A percentile compares a stretch with the other conserved stretches of the same genome.
Conservation (phyloP, 768 basidiomycete genomes). For the Ramaria sp. region DNA sequence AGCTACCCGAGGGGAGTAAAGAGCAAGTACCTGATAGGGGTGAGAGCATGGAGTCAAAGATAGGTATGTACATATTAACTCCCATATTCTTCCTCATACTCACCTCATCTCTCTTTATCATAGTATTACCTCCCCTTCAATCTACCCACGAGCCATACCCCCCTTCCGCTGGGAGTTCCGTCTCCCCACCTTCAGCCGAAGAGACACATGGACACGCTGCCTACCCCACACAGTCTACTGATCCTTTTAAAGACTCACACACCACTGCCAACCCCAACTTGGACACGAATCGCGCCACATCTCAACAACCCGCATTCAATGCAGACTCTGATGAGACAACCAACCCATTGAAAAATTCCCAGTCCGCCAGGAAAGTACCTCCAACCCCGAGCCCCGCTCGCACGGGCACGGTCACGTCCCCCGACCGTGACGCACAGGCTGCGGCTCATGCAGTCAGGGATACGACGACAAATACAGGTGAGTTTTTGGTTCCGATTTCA, state of each 20-base stretch:
- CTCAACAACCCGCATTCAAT: neutral
- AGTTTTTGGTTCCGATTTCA: too few relatives aligned
- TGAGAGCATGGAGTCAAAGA: too few relatives aligned
- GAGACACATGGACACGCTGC: neutral
- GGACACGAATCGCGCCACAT: neutral
- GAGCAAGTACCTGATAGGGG: neutral
- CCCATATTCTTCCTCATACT: neutral
- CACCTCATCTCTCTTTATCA: neutral
- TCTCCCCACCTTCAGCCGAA: neutral
- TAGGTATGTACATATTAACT: neutral
- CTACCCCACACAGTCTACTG: neutral
- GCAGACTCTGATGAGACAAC: too few relatives aligned
- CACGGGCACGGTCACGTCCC: neutral
- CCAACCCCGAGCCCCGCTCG: neutral
- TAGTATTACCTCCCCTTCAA: neutral
- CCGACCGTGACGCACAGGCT: neutral
- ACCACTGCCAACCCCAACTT: neutral
- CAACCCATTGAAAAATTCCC: too few relatives aligned
- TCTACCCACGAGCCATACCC: neutral
- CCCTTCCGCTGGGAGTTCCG: neutral
- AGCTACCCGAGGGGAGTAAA: conserved; percentile 36
- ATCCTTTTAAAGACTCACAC: neutral
- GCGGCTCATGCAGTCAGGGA: neutral
- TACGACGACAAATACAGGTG: too few relatives aligned
- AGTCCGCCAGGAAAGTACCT: too few relatives aligned